Conservation (phyloP, 202 grass and related monocot species). For the Sporobolus alterniflorus region DNA sequence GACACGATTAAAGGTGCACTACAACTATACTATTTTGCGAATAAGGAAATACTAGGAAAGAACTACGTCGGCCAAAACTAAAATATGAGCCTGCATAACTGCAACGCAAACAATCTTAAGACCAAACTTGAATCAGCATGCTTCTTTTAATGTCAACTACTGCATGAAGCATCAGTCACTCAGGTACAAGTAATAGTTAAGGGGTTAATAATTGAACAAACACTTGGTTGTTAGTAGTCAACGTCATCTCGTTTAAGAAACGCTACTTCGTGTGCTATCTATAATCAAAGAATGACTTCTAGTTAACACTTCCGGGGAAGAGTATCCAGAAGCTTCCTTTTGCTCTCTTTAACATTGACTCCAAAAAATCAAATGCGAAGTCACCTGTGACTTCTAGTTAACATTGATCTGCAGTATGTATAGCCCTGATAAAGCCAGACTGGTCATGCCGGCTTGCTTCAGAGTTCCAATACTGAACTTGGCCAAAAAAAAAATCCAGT, state of each 20-base stretch:
- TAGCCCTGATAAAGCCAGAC: neutral
- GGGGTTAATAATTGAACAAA: neutral
- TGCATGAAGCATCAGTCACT: neutral
- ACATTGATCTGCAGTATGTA: neutral
- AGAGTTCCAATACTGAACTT: neutral
- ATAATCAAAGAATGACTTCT: neutral
- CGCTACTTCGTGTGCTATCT: neutral
- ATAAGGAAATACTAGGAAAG: neutral
- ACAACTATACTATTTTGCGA: constrained; percentile 5
- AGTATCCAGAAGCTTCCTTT: neutral
- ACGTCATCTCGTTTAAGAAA: constrained; percentile 11
- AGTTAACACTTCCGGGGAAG: neutral
- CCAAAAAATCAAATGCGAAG: neutral
- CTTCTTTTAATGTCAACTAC: neutral
- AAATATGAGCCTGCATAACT: constrained; percentile 25
- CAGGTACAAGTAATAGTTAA: neutral
- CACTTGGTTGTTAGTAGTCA: constrained; percentile 8
- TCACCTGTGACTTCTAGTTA: neutral
- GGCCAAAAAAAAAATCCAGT: neutral
- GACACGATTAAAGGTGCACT: constrained; percentile 81
- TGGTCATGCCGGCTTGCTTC: constrained; percentile 1
- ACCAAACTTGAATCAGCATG: neutral
- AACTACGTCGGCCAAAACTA: constrained; percentile 13
- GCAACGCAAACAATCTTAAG: neutral
- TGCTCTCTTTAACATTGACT: neutral